A percentile compares a stretch with the other conserved stretches of the same genome.
phyloP scores from a whole-genome alignment of 192 early-diverging fungal genomes.

The Backusella australiensis region DNA sequence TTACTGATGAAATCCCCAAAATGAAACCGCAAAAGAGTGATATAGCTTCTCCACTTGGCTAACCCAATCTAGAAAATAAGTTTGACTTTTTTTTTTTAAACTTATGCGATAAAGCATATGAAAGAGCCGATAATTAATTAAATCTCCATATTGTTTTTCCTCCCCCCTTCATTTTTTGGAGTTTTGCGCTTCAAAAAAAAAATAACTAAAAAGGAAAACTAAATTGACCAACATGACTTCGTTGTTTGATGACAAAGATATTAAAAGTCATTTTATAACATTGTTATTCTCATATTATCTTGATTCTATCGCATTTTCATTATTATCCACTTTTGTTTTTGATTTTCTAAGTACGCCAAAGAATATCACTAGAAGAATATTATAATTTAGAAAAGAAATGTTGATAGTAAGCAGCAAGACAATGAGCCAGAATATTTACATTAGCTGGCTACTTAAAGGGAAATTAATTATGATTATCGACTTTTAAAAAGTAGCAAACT shows the following conservation, averaged over 20 bases:
- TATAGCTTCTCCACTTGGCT: neutral
- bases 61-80: neutral
- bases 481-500: neutral
- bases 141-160: neutral
- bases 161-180: neutral
- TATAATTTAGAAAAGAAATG: neutral
- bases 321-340: neutral
- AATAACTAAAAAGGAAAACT: too few relatives aligned
- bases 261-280: neutral
- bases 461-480: neutral
- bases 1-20: neutral
- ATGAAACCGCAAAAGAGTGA: neutral
- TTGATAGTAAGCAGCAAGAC: neutral
- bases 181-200: neutral
- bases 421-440: neutral
- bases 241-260: neutral
- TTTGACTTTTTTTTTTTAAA: neutral
- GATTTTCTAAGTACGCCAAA: neutral
- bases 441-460: neutral
- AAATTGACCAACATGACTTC: neutral
- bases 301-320: neutral
- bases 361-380: neutral
- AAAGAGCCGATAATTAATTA: neutral
- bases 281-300: neutral
- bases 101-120: neutral